These are phyloP conservation scores for Papiliotrema laurentii DNA, from an alignment of 1,284 basidiomycete species.

Conservation along the genomic window DNA sequence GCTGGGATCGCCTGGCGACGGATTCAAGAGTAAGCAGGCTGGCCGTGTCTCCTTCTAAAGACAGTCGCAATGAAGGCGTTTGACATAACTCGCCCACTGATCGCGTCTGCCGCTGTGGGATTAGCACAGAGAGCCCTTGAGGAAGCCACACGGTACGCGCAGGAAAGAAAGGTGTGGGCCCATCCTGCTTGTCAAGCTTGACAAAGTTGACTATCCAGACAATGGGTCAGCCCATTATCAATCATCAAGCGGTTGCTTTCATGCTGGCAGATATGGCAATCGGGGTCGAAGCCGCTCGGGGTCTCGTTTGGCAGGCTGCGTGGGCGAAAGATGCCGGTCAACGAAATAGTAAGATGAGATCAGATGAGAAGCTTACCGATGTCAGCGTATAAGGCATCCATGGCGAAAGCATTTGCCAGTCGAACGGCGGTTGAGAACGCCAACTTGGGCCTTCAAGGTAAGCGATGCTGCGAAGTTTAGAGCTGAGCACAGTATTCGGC, in stretches of 20 bases:
- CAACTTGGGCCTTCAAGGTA: slow-evolving; percentile 51
- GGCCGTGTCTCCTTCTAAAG: not conserved
- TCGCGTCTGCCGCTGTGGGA: slow-evolving; percentile 55
- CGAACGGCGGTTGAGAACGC: slow-evolving; percentile 51
- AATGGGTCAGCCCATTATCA: slow-evolving; percentile 55
- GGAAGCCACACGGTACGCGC: slow-evolving; percentile 55
- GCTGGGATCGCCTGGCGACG: slow-evolving; percentile 53
- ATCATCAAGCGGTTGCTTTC: slow-evolving; percentile 55
- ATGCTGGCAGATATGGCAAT: slow-evolving; percentile 59
- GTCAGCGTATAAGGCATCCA: slow-evolving; percentile 54
- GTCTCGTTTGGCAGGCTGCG: slow-evolving; percentile 53
- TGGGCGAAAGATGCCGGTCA: slow-evolving; percentile 53
- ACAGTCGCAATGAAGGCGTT: slow-evolving; percentile 53
- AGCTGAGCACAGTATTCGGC: slow-evolving; percentile 35
- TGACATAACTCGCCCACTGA: slow-evolving; percentile 53
- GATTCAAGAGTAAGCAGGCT: slow-evolving; percentile 50
- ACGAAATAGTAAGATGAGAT: slow-evolving; percentile 51
- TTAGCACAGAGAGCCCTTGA: slow-evolving; percentile 54
- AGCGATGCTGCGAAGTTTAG: not conserved
- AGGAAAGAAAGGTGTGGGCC: slow-evolving; percentile 48
- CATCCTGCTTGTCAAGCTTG: not conserved
- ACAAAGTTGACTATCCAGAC: slow-evolving; percentile 43
- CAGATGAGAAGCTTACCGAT: too few relatives aligned
- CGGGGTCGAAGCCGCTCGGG: slow-evolving; percentile 50
- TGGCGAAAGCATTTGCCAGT: slow-evolving; percentile 54